Evolutionary conservation across 352 stramenopile species (phyloP).

Genomic region (Globisporangium alternatum): DNA sequence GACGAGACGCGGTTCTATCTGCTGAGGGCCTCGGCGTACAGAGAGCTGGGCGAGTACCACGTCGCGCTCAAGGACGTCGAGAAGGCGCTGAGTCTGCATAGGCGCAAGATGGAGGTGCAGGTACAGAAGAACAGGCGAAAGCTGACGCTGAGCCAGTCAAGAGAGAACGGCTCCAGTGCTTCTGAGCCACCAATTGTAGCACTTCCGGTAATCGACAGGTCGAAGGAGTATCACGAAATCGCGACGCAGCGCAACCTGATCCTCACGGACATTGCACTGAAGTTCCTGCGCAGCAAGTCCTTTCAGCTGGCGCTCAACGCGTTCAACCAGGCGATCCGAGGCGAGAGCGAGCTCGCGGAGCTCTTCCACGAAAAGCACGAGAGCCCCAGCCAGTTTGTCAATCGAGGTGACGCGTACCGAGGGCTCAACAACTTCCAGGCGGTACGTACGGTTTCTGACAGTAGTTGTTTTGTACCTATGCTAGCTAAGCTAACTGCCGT

Average conservation of each 20-base stretch:
- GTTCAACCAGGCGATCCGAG: conserved; percentile 76
- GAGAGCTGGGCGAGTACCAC: conserved; percentile 58
- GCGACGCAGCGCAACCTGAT: conserved; percentile 70
- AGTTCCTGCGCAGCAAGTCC: conserved; percentile 49
- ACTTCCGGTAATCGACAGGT: conserved; percentile 26
- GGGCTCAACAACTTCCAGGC: conserved; percentile 71
- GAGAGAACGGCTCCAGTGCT: neutral
- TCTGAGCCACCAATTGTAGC: neutral
- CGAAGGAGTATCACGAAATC: conserved; percentile 60
- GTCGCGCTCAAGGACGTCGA: conserved; percentile 60
- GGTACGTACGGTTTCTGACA: conserved; percentile 22
- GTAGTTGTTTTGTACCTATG: neutral
- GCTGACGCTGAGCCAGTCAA: conserved; percentile 13
- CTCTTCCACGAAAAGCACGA: conserved; percentile 41
- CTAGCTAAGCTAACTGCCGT: neutral
- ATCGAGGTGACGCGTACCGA: conserved; percentile 71
- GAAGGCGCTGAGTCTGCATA: conserved; percentile 51
- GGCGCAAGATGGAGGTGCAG: conserved; percentile 21
- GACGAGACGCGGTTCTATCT: conserved; percentile 71
- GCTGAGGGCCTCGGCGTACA: conserved; percentile 60
- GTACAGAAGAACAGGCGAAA: conserved; percentile 7
- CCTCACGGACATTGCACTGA: conserved; percentile 65
- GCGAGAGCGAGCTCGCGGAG: conserved; percentile 43
- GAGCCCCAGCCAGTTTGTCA: conserved; percentile 60
- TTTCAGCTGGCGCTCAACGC: conserved; percentile 75